Percentiles rank a stretch among this genome's conserved stretches.
Conservation (phyloP, 1,284 basidiomycete genomes). For the Fomitopsis pinicola region DNA sequence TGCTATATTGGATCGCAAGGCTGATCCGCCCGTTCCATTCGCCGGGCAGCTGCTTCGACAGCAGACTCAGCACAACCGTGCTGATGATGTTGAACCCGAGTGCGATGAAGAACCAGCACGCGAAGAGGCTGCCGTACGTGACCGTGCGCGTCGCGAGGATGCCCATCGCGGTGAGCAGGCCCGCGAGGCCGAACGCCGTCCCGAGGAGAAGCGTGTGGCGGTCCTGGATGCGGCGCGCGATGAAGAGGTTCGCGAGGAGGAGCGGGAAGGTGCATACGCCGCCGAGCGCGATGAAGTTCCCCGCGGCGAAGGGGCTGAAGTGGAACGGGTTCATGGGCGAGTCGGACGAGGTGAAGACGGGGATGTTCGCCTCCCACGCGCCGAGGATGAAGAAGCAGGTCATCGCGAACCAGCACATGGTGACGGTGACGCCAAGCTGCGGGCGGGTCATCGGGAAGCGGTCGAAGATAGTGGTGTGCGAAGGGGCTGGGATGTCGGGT, state of each 20-base stretch:
- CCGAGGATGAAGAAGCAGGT: constrained; percentile 71
- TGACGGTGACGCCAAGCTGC: constrained; percentile 47
- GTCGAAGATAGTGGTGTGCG: background rate
- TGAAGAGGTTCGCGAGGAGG: constrained; percentile 55
- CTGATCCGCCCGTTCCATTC: constrained; percentile 55
- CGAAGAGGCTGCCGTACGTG: constrained; percentile 47
- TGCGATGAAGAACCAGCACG: constrained; percentile 64
- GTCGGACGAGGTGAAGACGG: constrained; percentile 49
- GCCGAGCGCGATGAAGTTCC: constrained; percentile 69
- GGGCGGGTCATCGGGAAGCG: constrained; percentile 12
- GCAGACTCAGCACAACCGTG: constrained; percentile 59
- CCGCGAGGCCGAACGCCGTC: constrained; percentile 45
- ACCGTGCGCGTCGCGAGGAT: constrained; percentile 39
- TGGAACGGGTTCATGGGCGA: constrained; percentile 33
- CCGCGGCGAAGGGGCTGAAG: constrained; percentile 60
- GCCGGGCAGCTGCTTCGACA: constrained; percentile 65
- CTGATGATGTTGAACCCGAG: constrained; percentile 68
- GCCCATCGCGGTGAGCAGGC: constrained; percentile 47
- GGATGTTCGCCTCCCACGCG: constrained; percentile 71
- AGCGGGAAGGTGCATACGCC: constrained; percentile 62
- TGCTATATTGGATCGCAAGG: constrained; percentile 64
- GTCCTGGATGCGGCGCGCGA: constrained; percentile 57
- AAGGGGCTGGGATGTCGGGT: background rate
- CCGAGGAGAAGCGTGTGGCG: constrained; percentile 55
- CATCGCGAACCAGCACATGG: constrained; percentile 74